phyloP scores from a whole-genome alignment of 345 rosid genomes.

The Murraya paniculata region DNA sequence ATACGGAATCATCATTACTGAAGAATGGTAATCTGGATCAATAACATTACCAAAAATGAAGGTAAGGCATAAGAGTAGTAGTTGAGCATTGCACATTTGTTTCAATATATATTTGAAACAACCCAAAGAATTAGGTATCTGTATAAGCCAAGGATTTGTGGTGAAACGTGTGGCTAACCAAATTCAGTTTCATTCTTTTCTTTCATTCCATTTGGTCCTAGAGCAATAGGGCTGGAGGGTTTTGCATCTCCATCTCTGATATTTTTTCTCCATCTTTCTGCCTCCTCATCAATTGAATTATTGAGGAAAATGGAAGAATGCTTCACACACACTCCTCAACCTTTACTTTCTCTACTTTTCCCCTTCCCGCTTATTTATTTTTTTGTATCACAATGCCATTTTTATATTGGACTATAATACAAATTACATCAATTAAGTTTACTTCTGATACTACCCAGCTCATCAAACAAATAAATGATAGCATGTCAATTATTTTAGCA shows the following conservation, averaged over 20 bases:
- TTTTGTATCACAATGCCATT: background rate
- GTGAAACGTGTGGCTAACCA: background rate
- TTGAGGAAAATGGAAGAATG: background rate
- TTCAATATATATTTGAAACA: background rate
- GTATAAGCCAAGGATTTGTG: background rate
- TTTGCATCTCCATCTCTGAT: background rate
- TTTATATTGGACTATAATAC: background rate
- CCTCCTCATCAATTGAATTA: background rate
- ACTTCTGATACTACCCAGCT: background rate
- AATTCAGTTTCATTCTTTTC: background rate
- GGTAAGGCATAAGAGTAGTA: background rate
- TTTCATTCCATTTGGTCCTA: background rate
- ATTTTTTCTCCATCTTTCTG: background rate
- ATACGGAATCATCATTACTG: background rate
- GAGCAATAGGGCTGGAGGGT: background rate
- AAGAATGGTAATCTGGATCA: slow-evolving; percentile 4
- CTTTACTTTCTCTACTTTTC: background rate
- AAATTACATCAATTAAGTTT: background rate
- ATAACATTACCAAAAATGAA: background rate
- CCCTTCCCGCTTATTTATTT: background rate
- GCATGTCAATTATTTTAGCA: background rate
- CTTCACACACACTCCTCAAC: background rate
- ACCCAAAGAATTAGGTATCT: background rate
- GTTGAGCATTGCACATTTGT: background rate
- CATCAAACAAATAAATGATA: slow-evolving; percentile 4